Conservation (phyloP, 257 asterid species). For the Lantana camara region DNA sequence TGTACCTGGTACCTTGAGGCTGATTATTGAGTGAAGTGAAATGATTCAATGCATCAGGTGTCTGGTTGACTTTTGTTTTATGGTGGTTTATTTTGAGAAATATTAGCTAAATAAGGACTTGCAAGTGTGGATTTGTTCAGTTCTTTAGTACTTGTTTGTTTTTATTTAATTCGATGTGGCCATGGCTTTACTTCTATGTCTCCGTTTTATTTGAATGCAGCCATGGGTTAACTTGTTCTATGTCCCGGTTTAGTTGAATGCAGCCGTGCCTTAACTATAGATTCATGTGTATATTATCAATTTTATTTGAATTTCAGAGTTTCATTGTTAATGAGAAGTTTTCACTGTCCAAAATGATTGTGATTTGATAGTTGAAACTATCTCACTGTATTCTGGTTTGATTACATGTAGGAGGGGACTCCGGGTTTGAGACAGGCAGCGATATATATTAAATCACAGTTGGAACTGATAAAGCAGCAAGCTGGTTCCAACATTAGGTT, state of each 20-base stretch:
- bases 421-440: slow-evolving; percentile 88
- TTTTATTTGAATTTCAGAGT: neutral
- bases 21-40: slow-evolving; percentile 21
- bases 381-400: slow-evolving; percentile 21
- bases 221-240: neutral
- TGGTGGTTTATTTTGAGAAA: slow-evolving; percentile 3
- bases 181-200: slow-evolving; percentile 5
- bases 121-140: neutral
- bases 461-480: slow-evolving; percentile 75
- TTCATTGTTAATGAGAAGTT: neutral
- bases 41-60: neutral
- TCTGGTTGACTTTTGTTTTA: slow-evolving; percentile 14
- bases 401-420: slow-evolving; percentile 70
- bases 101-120: slow-evolving; percentile 2
- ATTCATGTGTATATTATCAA: neutral
- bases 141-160: neutral
- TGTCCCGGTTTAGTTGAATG: neutral
- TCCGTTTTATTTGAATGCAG: slow-evolving; percentile 18
- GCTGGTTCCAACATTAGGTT: slow-evolving; percentile 82
- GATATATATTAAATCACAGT: slow-evolving; percentile 65
- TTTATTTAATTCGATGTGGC: neutral
- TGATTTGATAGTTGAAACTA: neutral
- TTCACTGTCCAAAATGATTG: neutral
- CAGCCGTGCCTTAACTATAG: neutral
- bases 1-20: neutral